These are phyloP conservation scores for Rhytidiadelphus loreus DNA, from an alignment of 225 moss, liverwort and hornwort species.

Conservation along the genomic window DNA sequence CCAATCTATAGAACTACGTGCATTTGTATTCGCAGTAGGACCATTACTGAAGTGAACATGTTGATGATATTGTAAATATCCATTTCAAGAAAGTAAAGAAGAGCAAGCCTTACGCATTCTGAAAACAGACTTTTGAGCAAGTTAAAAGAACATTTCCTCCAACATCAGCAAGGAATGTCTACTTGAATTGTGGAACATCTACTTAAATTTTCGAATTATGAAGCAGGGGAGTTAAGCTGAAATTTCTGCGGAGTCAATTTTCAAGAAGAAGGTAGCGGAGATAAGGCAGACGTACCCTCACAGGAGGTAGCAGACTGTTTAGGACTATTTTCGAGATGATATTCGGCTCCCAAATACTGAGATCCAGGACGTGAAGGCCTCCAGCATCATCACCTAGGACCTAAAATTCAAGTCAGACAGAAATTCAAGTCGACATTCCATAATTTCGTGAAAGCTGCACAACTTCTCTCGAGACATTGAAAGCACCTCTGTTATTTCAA, in stretches of 20 bases:
- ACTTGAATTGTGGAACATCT: background rate
- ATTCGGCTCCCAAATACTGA: slow-evolving; percentile 25
- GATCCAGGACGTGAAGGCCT: slow-evolving; percentile 29
- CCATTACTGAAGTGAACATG: background rate
- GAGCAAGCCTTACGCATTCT: background rate
- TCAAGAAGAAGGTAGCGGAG: background rate
- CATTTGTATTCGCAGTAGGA: background rate
- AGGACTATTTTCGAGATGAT: slow-evolving; percentile 20
- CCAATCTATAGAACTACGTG: background rate
- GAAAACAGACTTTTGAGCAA: background rate
- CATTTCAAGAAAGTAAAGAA: background rate
- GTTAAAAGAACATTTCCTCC: background rate
- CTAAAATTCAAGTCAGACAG: slow-evolving; percentile 20
- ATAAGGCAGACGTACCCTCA: slow-evolving; percentile 8
- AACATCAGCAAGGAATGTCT: background rate
- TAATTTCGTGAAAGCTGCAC: background rate
- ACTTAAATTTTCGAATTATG: background rate
- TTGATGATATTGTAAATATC: background rate
- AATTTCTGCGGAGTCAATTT: background rate
- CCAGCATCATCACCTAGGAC: slow-evolving; percentile 47
- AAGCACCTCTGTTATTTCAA: background rate
- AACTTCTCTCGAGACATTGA: background rate
- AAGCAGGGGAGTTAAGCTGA: background rate
- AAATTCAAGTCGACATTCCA: slow-evolving; percentile 1
- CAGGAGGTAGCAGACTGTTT: background rate